Evolutionary conservation across 2,329 filamentous ascomycete genomes (phyloP), one percentile per base, ranked within the genome.

Genomic region (Orbilia brochopaga): DNA sequence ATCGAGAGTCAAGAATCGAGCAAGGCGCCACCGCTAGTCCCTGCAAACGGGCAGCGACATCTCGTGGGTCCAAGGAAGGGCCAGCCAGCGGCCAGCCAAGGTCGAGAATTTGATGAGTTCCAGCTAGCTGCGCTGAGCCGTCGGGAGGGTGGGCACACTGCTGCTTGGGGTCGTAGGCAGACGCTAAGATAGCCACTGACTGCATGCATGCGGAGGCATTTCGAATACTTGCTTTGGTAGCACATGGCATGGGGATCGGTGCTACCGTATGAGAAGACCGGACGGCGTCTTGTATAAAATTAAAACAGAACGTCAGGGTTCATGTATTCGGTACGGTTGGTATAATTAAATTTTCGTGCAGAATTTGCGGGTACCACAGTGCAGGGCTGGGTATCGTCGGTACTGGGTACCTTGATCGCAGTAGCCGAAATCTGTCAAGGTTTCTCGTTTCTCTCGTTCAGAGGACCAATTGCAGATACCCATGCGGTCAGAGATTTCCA

Each of bases 11-110:
- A 72, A 70, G 60, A 50, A 42, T 65, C 53, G 54, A 30, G 67
- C 55, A 61, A 56, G 67, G 58, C 48, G 59, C 59, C 63, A 70
- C 60, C 50, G 53, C 11, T 23, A n/a, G 17, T 32, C 66, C 59
- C 50, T 72, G 60, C 50, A 60, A 65, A 65, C 60, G 55, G 55
- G 66, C 50, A 44, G 32, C 54, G 57, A 59, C 52, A 23, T 15
- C 44, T 53, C 56, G 59, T 52, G 54, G 59, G 13, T 44, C 35
- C 42, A 21, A 5, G 19, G 19, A 19, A 40, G 55, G 55, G 46
- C 59, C 42, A 72, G 50, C 58, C 60, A 19, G 37, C 51, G 55
- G 46, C 59, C 42, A 72, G 50, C 58, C 60, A 65, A 51, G 60
- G 56, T 57, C 15, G 32, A 59, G 55, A 56, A 56, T 65, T 55